phyloP scores from a whole-genome alignment of 1,139 yeast species.

The Debaryomycetaceae sp. region DNA sequence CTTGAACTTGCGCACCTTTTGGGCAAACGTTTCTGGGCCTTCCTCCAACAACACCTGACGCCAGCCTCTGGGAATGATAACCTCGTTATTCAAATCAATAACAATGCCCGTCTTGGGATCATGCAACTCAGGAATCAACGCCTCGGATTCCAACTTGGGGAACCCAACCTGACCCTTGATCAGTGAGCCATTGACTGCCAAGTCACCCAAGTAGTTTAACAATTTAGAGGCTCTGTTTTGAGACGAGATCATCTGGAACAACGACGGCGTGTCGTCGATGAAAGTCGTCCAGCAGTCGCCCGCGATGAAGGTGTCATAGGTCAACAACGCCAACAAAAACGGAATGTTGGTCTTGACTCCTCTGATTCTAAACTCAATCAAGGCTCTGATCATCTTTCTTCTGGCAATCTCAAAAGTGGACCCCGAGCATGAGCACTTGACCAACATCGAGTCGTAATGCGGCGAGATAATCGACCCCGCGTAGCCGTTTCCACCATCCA shows the following conservation, averaged over 20 bases:
- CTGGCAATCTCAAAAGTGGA: conserved; percentile 95
- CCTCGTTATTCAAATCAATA: conserved; percentile 49
- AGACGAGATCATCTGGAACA: conserved; percentile 91
- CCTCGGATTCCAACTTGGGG: conserved; percentile 76
- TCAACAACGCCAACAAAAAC: conserved; percentile 85
- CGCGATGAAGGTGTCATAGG: conserved; percentile 81
- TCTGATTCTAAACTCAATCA: conserved; percentile 95
- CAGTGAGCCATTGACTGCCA: conserved; percentile 92
- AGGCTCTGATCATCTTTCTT: conserved; percentile 94
- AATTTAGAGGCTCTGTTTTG: conserved; percentile 96
- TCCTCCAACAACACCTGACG: conserved; percentile 77
- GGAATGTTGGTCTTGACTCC: conserved; percentile 99
- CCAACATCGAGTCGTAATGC: conserved; percentile 97
- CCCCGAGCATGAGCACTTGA: conserved; percentile 94
- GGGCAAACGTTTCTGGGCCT: conserved; percentile 88
- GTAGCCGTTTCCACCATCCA: conserved; percentile 98
- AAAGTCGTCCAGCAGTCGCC: conserved; percentile 98
- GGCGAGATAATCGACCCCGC: conserved; percentile 98
- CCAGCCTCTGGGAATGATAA: conserved; percentile 75
- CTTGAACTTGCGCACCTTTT: conserved; percentile 74
- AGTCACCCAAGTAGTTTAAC: conserved; percentile 82
- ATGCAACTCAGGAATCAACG: conserved; percentile 68
- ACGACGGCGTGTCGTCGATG: conserved; percentile 94
- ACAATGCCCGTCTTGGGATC: conserved; percentile 51
- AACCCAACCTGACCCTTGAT: conserved; percentile 92